Evolutionary conservation across 2,329 filamentous ascomycete species (phyloP), one percentile per base, ranked within the genome.

Genomic region (Botrytis deweyae): DNA sequence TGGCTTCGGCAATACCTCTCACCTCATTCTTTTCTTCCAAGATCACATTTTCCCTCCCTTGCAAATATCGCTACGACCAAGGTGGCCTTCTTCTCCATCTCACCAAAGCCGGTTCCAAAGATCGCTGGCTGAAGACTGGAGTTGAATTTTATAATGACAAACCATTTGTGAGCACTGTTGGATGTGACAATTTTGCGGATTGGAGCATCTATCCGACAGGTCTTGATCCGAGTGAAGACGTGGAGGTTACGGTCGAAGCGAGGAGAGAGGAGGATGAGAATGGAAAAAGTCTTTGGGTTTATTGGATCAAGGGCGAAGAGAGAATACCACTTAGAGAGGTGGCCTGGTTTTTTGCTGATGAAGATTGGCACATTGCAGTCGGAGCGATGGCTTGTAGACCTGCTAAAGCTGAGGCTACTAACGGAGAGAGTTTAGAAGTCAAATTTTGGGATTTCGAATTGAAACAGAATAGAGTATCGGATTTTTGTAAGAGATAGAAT

Each of bases 81-180:
- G 72, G 25, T 36, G 65, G 72, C 4, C 65, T 73, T 12, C 65
- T 73, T 25, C 72, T 73, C 12, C 64, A 42, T 20, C 64, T 73
- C n/a, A 61, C 52, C 25, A 46, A 61, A 18, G 2, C 29, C 14
- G 42, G 44, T 22, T 25, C 52, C 0, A 63, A 58, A 22, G 72
- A 68, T n/a, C 64, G 66, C 20, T 73, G 72, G 72, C 12, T 73
- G 1, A 73, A 73, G 42, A 70, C 65, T 12, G 72, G 72, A 4
- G 36, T 73, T n/a, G 72, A 73, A 38, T 52, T 62, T 55, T 73
- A 73, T 29, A 62, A 73, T 29, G 52, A 25, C 2, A 38, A 42
- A 14, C 72, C 65, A 2, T 70, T 42, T 22, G 25, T 73, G 16
- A 68, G 61, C 46, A 73, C 72, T 16, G 72, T 73, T 29, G 66